Base-by-base conservation (phyloP, 805 yeast species). In the Kockiozyma suomiensis region DNA sequence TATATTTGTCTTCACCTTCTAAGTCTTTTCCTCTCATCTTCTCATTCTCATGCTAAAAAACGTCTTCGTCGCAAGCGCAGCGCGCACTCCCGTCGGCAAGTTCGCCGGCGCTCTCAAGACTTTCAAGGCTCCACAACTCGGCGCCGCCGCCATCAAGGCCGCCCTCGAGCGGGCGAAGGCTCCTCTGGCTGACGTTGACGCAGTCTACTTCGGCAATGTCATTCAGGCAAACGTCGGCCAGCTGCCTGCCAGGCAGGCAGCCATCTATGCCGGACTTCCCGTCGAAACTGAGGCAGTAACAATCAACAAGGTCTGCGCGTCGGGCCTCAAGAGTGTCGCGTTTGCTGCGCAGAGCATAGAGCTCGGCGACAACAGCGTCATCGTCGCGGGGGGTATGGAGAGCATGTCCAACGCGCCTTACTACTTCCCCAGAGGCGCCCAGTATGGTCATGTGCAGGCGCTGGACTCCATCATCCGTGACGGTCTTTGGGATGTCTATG, bases 181-280 rank as follows among this genome's bases (percentile, higher is more conserved):
- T 75, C 10, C 43, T 8, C 50, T 30, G 21, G 43, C 42, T 8
- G 53, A 28, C n/a, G 93, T 89, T 57, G 96, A 91, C 66, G 97
- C 93, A 76, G 85, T 93, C 72, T 81, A 87, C 71, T 90, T 90
- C 73, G 99, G 99, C 70, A 88, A 90, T 71, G 99, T 91, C 50
- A 76, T 90, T 71, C 89, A 88, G 71, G 98, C 97, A 65, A 90
- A 90, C 70, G 86, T 89, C 61, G 99, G 99, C 64, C 98, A 93
- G 78, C 92, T 93, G 60, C 98, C 99, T 43, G 99, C 99, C 35
- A 87, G 97, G 78, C 98, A 94, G 79, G 98, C 93, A 57, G 97
- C 97, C n/a, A 71, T 93, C 66, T 86, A 85, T 70, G 87, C 98
- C 17, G 98, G 98, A 13, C 81, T 94, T 52, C 84, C 89, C 51